These are phyloP conservation scores for Aspergillus japonicus DNA, from an alignment of 2,329 filamentous ascomycete species.

Conservation along the genomic window DNA sequence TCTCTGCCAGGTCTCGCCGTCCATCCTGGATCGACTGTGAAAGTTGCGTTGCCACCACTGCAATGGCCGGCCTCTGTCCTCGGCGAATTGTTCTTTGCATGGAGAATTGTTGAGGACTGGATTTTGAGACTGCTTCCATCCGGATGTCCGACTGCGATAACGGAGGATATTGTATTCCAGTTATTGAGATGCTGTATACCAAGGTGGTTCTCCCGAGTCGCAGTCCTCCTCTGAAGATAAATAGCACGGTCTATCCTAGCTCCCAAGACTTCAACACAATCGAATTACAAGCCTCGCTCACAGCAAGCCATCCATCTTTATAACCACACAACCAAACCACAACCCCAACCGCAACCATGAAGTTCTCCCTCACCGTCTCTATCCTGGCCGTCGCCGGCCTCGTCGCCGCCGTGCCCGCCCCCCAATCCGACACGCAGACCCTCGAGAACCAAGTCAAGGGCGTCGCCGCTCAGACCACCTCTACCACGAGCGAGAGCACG, in stretches of 20 bases:
- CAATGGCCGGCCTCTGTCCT: not conserved
- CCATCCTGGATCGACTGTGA: not conserved
- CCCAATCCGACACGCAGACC: slow-evolving; percentile 14
- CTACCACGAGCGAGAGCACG: slow-evolving; percentile 12
- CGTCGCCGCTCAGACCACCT: slow-evolving; percentile 13
- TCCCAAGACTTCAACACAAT: not conserved
- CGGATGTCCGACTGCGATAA: not conserved
- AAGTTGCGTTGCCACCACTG: not conserved
- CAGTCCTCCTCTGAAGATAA: not conserved
- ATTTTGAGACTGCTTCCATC: not conserved
- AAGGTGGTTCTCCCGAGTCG: too few relatives aligned
- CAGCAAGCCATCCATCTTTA: not conserved
- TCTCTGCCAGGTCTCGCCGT: too few relatives aligned
- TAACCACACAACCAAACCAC: too few relatives aligned
- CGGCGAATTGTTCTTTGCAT: too few relatives aligned
- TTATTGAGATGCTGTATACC: too few relatives aligned
- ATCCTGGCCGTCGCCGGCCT: slow-evolving; percentile 30
- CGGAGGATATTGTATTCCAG: not conserved
- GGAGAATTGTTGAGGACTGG: not conserved
- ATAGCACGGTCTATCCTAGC: not conserved
- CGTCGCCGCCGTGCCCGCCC: slow-evolving; percentile 27
- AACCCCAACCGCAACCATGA: slow-evolving; percentile 20
- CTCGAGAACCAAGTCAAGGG: slow-evolving; percentile 18
- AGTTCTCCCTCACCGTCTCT: slow-evolving; percentile 28
- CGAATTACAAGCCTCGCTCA: not conserved